Evolutionary conservation across 2,329 filamentous ascomycete species (phyloP), one percentile per base, ranked within the genome.

Genomic region (Nigrospora oryzae): DNA sequence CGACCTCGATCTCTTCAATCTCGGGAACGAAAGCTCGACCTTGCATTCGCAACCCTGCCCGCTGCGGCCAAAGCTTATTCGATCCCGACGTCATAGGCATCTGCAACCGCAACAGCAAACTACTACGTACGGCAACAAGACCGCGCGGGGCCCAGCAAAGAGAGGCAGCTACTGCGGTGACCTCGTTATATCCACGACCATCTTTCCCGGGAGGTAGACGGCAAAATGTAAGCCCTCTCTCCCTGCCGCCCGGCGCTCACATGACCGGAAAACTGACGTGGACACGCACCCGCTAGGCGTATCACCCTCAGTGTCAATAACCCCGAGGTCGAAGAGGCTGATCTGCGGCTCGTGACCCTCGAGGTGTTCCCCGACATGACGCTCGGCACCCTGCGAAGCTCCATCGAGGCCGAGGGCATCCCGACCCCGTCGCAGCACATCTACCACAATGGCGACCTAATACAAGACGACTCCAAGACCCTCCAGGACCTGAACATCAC

Each of bases 401-500:
- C 89, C 60, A 85, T 98, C 61, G 81, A 93, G 62, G 86, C 82
- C 65, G 91, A 97, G 66, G 73, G 73, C 56, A 83, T 95, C 54
- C 79, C 86, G 28, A 76, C 81, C 15, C 71, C 74, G 38, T 75
- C 84, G 39, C 89, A 96, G 64, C 83, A 89, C 60, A 83, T 97
- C 60, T 94, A 93, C 67, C 86, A 91, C 69, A 94, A 96, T 63
- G 93, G 91, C 52, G 79, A 81, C 52, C 78, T 90, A 36, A 80
- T 98, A 45, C 76, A 72, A 53, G 83, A 89, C 65, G 84, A 90
- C 56, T 67, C 76, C 47, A 85, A 89, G 63, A 95, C 89, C 3
- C 77, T 98, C 59, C 80, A 89, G 53, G 77, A 91, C 56, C 77
- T 90, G 31, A 78, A 84, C 36, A 85, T 98, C 56, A 79, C 74